Evolutionary conservation across 768 basidiomycete genomes (phyloP).

Genomic region (Hemileccinum impolitum): DNA sequence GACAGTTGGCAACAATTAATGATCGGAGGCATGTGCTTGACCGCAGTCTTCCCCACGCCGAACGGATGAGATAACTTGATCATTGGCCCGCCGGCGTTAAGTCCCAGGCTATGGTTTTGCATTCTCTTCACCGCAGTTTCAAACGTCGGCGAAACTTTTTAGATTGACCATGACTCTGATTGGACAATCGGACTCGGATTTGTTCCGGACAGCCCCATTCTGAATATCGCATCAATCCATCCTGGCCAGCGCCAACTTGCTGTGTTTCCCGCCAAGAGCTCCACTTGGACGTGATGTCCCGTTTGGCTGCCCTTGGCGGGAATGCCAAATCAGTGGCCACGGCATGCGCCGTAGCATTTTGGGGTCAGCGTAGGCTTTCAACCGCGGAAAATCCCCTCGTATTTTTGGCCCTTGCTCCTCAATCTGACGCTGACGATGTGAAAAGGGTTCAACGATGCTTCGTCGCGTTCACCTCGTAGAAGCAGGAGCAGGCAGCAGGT

Average conservation of each 20-base stretch:
- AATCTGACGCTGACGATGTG: neutral
- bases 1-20: neutral
- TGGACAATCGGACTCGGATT: neutral
- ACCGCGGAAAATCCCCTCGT: neutral
- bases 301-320: neutral
- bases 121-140: neutral
- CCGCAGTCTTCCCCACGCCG: neutral
- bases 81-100: neutral
- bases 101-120: neutral
- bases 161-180: neutral
- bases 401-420: neutral
- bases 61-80: neutral
- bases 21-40: neutral
- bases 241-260: no score
- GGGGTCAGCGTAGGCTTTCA: neutral
- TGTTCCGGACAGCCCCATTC: neutral
- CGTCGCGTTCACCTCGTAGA: neutral
- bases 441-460: neutral
- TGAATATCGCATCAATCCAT: no score
- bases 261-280: no score
- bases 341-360: neutral
- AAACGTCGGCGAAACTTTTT: neutral
- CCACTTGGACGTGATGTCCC: neutral
- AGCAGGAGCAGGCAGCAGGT: neutral
- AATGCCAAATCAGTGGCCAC: neutral